Percentiles rank a stretch among this genome's conserved stretches.
These are phyloP conservation scores for Colletotrichum acutatum DNA, from an alignment of 2,329 filamentous ascomycete species.

Conservation along the genomic window DNA sequence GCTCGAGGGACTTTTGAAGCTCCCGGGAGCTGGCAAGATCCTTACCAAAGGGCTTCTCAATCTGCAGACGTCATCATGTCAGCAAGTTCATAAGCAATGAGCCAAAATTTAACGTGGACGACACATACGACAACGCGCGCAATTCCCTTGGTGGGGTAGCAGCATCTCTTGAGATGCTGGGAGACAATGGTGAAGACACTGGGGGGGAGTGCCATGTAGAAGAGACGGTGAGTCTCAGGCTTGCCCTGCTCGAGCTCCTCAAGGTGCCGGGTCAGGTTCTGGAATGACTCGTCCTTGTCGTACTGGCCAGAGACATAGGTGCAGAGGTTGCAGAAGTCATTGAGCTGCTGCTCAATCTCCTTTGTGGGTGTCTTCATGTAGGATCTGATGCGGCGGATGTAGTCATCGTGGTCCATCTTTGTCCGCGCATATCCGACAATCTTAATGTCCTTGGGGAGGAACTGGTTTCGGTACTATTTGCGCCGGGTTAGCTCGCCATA, in stretches of 20 bases:
- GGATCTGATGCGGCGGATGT: conserved; percentile 91
- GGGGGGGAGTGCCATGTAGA: conserved; percentile 99
- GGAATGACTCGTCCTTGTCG: conserved; percentile 95
- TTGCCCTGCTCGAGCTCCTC: conserved; percentile 85
- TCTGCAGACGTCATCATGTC: conserved; percentile 59
- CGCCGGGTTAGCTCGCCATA: conserved; percentile 20
- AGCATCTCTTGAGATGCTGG: conserved; percentile 96
- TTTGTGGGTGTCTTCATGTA: conserved; percentile 99
- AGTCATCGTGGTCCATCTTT: conserved; percentile 99
- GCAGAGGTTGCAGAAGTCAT: conserved; percentile 89
- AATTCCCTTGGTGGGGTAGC: conserved; percentile 92
- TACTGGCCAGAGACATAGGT: conserved; percentile 98
- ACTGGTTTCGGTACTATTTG: conserved; percentile 93
- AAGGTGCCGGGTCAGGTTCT: conserved; percentile 85
- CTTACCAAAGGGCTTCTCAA: conserved; percentile 99
- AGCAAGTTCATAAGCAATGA: neutral
- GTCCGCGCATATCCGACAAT: conserved; percentile 99
- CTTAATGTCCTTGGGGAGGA: conserved; percentile 94
- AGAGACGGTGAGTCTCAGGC: conserved; percentile 88
- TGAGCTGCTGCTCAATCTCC: conserved; percentile 94
- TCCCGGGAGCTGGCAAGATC: conserved; percentile 94
- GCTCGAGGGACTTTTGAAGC: conserved; percentile 92
- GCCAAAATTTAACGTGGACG: neutral
- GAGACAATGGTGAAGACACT: conserved; percentile 99
- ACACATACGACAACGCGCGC: conserved; percentile 88